Evolutionary conservation across 1,139 yeast genomes (phyloP), one percentile per base, ranked within the genome.

Genomic region (Wickerhamomyces sp.): DNA sequence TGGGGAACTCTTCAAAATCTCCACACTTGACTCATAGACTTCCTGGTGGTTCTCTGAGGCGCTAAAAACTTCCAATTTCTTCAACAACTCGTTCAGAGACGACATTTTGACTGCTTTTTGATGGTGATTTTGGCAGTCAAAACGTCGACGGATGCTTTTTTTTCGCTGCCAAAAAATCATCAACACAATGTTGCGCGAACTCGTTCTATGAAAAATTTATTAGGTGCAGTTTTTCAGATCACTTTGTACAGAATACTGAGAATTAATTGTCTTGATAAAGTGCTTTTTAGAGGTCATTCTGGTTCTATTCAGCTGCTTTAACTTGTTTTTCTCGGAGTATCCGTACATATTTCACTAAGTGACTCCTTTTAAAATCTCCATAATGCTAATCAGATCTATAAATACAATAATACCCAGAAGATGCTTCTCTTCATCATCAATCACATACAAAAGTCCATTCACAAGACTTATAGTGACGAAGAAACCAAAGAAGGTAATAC

Each of bases 51-150:
- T 73, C 35, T 76, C 77, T 11, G 70, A 66, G 7, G 66, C 61
- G 15, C 76, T 66, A 50, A 68, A 70, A 10, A 78, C 70, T 45
- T 71, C 69, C 55, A 81, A 63, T 55, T 72, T 71, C 39, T 73
- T 64, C 42, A 79, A 58, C 47, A 79, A 59, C 33, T 69, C 73
- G 7, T 73, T 66, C 37, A 75, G 54, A 4, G 55, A 46, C 37
- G 50, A 43, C 56, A 54, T 54, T n/a, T 23, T n/a, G n/a, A 27
- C 14, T 36, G 39, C n/a, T 13, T 15, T 18, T 15, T 38, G 33
- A n/a, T 2, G 31, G 13, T 13, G 6, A 14, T 32, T 23, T n/a
- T 31, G 7, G 18, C 15, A 4, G 11, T 13, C 14, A 7, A 23
- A 5, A 8, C 10, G 18, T 37, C 27, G 23, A 14, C 33, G 15